Conservation (phyloP, 345 rosid species). For the Dovyalis caffra region DNA sequence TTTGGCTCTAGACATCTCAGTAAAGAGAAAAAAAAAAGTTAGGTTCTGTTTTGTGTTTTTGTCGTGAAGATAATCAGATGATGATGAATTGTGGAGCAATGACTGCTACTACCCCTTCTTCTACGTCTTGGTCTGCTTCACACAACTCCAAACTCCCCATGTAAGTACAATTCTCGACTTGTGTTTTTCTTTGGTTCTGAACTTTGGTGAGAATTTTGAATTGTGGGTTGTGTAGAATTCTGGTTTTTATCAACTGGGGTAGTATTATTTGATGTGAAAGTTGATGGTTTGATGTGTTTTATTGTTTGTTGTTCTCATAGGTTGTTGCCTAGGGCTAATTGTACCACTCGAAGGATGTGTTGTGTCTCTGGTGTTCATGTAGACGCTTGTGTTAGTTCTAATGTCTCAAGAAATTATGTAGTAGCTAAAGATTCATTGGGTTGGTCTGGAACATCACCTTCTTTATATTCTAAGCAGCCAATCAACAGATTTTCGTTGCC, state of each 20-base stretch:
- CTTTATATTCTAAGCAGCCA: slow-evolving; percentile 25
- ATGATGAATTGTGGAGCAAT: slow-evolving; percentile 23
- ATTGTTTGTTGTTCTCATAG: slow-evolving; percentile 26
- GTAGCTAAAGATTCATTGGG: slow-evolving; percentile 30
- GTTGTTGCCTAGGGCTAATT: slow-evolving; percentile 39
- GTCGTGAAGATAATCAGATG: no score
- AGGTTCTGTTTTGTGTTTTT: background rate
- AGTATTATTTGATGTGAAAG: background rate
- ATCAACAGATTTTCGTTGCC: slow-evolving; percentile 32
- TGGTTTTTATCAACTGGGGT: background rate
- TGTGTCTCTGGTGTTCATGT: slow-evolving; percentile 34
- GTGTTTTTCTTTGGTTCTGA: background rate
- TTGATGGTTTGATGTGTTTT: background rate
- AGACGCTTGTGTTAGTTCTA: slow-evolving; percentile 30
- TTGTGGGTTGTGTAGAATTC: background rate
- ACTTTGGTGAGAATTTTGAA: background rate
- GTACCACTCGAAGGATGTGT: slow-evolving; percentile 40
- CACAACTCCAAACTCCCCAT: slow-evolving; percentile 14
- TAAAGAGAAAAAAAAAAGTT: background rate
- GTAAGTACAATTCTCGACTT: background rate
- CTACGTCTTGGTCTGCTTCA: slow-evolving; percentile 9
- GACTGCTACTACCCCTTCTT: slow-evolving; percentile 26
- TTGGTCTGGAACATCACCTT: slow-evolving; percentile 29
- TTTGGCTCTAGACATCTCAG: background rate
- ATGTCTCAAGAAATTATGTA: slow-evolving; percentile 21